Conservation (phyloP, 202 grass and related monocot species). For the Panicum hallii region DNA sequence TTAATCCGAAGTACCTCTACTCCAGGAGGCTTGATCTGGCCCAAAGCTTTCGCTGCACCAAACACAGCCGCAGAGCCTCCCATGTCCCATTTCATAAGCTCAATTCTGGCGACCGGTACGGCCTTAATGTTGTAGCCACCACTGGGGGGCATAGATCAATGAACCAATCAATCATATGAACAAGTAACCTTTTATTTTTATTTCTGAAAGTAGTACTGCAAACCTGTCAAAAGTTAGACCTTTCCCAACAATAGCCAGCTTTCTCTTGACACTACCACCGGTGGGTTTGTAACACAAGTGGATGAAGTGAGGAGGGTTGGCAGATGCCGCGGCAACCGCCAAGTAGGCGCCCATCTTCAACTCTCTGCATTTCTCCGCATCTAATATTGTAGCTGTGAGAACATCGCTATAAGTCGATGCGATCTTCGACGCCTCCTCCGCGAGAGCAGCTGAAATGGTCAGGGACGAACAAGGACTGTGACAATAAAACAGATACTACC, state of each 20-base stretch:
- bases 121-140: conserved; percentile 99
- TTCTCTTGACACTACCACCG: conserved; percentile 70
- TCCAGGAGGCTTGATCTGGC: conserved; percentile 81
- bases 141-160: conserved; percentile 35
- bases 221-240: conserved; percentile 97
- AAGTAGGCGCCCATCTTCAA: conserved; percentile 97
- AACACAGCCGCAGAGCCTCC: conserved; percentile 81
- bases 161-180: neutral
- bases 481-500: neutral
- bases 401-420: conserved; percentile 74
- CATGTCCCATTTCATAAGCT: conserved; percentile 95
- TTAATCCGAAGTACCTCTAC: conserved; percentile 65
- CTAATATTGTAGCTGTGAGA: conserved; percentile 77
- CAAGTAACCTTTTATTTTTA: too few species aligned
- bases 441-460: conserved; percentile 59
- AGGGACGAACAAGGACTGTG: neutral
- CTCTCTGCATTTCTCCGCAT: conserved; percentile 73
- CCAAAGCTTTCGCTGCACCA: conserved; percentile 88
- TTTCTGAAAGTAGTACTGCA: neutral
- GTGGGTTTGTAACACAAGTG: conserved; percentile 89
- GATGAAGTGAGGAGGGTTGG: conserved; percentile 89
- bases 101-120: conserved; percentile 67
- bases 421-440: conserved; percentile 81
- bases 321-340: conserved; percentile 85
- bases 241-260: conserved; percentile 89